Percentiles rank a stretch among this genome's conserved stretches.
Conservation (phyloP, 2,329 filamentous ascomycete genomes). For the Zarea fungicola region DNA sequence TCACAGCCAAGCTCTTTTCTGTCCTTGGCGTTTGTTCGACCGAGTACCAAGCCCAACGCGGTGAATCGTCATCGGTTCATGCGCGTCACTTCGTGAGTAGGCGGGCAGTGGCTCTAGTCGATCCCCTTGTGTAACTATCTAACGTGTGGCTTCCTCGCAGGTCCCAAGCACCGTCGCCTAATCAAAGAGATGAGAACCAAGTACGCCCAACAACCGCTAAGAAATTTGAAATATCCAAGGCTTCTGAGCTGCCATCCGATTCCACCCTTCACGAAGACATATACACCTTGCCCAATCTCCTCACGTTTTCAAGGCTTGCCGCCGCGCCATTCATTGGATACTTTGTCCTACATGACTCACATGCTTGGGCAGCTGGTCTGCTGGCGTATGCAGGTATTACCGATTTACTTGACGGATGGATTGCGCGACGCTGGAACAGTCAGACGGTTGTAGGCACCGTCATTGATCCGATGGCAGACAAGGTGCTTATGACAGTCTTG, state of each 20-base stretch:
- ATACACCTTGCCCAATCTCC: conserved; percentile 90
- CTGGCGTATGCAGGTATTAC: conserved; percentile 90
- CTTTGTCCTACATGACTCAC: conserved; percentile 76
- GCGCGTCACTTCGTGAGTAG: no score
- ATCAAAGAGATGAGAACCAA: not conserved
- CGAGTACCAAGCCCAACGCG: no score
- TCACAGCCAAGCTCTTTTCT: not conserved
- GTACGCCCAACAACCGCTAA: not conserved
- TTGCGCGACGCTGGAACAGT: conserved; percentile 79
- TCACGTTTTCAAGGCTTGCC: conserved; percentile 80
- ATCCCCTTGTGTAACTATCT: no score
- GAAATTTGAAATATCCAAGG: not conserved
- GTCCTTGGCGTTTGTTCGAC: no score
- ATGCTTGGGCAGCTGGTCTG: conserved; percentile 73
- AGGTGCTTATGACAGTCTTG: conserved; percentile 88
- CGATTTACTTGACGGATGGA: conserved; percentile 89
- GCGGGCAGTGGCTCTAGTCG: no score
- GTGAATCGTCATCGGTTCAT: no score
- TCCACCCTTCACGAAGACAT: conserved; percentile 70
- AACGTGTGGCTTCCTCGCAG: no score
- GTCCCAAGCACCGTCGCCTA: not conserved
- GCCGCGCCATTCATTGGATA: conserved; percentile 85
- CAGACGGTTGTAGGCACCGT: conserved; percentile 93
- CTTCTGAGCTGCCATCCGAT: not conserved
- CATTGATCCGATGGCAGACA: conserved; percentile 96